Percentiles rank a stretch among this genome's conserved stretches.
Conservation (phyloP, 805 yeast species). For the Nakazawaea sp. region DNA sequence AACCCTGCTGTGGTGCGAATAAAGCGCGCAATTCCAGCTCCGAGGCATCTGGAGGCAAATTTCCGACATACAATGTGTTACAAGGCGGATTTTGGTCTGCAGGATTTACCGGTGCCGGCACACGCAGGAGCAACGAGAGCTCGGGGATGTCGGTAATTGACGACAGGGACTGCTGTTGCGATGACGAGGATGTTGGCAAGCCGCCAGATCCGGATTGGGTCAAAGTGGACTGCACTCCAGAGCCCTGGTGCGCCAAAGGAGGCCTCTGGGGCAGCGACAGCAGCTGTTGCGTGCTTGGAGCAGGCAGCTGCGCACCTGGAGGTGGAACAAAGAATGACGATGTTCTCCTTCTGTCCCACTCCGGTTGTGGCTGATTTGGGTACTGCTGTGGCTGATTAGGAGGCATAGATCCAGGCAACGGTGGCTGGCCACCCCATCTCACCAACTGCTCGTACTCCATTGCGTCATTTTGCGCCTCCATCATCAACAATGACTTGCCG, state of each 20-base stretch:
- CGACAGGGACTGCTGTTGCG: slow-evolving; percentile 17
- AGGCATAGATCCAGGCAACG: not conserved
- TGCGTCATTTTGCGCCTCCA: slow-evolving; percentile 40
- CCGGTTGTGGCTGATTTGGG: slow-evolving; percentile 17
- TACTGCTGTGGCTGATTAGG: slow-evolving; percentile 16
- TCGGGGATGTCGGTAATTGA: slow-evolving; percentile 35
- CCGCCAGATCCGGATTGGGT: not conserved
- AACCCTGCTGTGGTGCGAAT: slow-evolving; percentile 86
- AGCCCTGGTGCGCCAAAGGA: not conserved
- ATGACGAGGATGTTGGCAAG: not conserved
- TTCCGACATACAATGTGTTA: slow-evolving; percentile 94
- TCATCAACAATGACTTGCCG: slow-evolving; percentile 35
- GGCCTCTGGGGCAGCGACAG: slow-evolving; percentile 4
- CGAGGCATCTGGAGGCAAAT: slow-evolving; percentile 93
- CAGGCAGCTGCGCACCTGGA: slow-evolving; percentile 1
- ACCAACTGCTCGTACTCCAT: slow-evolving; percentile 41
- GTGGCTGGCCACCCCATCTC: slow-evolving; percentile 20
- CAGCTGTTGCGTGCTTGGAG: slow-evolving; percentile 1
- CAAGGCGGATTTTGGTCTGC: slow-evolving; percentile 99
- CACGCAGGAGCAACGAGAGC: slow-evolving; percentile 65
- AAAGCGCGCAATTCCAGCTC: slow-evolving; percentile 86
- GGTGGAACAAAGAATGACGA: slow-evolving; percentile 6
- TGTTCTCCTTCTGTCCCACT: slow-evolving; percentile 11
- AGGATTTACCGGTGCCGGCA: slow-evolving; percentile 92
- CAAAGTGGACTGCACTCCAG: not conserved